A percentile compares a stretch with the other conserved stretches of the same genome.
phyloP scores from a whole-genome alignment of 768 basidiomycete genomes.

The Leccinellum albellum region DNA sequence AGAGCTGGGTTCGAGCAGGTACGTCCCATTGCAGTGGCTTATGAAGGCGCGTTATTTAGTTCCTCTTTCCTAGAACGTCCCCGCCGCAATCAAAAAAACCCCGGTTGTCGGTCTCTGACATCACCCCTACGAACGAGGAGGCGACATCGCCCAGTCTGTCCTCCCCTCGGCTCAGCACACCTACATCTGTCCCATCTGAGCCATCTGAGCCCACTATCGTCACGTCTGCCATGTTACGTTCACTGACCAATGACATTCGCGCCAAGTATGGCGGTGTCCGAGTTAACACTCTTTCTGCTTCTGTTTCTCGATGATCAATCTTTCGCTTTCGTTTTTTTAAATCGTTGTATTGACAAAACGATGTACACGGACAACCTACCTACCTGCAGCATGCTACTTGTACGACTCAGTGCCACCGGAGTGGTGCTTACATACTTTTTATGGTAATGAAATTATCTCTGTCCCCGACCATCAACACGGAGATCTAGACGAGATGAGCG shows the following conservation, averaged over 20 bases:
- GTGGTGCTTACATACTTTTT: constrained; percentile 8
- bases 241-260: constrained; percentile 29
- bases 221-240: constrained; percentile 63
- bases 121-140: constrained; percentile 29
- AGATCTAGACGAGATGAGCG: constrained; percentile 16
- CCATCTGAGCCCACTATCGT: constrained; percentile 36
- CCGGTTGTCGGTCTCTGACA: constrained; percentile 39
- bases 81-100: constrained; percentile 38
- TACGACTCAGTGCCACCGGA: not conserved
- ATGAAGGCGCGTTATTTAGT: not conserved
- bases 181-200: constrained; percentile 39
- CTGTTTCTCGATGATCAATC: constrained; percentile 5
- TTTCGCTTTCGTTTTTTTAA: not conserved
- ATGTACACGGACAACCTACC: constrained; percentile 4
- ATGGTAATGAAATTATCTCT: constrained; percentile 13
- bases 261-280: constrained; percentile 26
- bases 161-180: constrained; percentile 47
- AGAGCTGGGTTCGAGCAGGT: constrained; percentile 41
- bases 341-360: not conserved
- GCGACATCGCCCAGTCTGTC: constrained; percentile 20
- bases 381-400: not conserved
- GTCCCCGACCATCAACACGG: not conserved
- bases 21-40: constrained; percentile 6
- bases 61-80: constrained; percentile 19
- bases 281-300: not conserved